Evolutionary conservation across 2,329 filamentous ascomycete species (phyloP).

Genomic region (Lizonia empirigonia): DNA sequence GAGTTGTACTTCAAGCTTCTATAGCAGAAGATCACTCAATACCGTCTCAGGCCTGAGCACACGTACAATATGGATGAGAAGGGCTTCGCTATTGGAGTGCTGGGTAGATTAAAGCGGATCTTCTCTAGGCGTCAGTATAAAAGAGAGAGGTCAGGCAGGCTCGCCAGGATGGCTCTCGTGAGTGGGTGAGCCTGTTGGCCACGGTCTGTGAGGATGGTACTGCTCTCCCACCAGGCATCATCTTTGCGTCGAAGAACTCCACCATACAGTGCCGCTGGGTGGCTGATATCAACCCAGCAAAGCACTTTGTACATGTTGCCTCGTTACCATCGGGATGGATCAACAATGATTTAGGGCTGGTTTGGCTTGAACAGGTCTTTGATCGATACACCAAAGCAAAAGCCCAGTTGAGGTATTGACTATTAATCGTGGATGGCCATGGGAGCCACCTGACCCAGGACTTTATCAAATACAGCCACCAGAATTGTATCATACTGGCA

Average conservation of each 20-base stretch:
- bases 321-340: slow-evolving; percentile 20
- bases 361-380: too few relatives aligned
- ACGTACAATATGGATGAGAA: too few relatives aligned
- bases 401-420: background rate
- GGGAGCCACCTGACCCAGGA: slow-evolving; percentile 36
- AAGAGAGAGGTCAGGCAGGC: background rate
- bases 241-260: slow-evolving; percentile 12
- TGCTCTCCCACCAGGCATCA: slow-evolving; percentile 10
- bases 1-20: too few relatives aligned
- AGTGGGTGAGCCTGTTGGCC: slow-evolving; percentile 15
- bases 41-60: too few relatives aligned
- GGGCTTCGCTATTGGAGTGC: too few relatives aligned
- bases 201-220: slow-evolving; percentile 15
- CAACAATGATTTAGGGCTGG: slow-evolving; percentile 14
- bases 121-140: background rate
- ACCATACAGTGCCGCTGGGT: slow-evolving; percentile 6
- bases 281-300: slow-evolving; percentile 1
- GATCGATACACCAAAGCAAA: too few relatives aligned
- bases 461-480: slow-evolving; percentile 44
- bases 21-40: too few relatives aligned
- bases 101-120: too few relatives aligned
- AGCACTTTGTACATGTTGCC: slow-evolving; percentile 6
- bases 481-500: slow-evolving; percentile 40
- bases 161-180: background rate
- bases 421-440: slow-evolving; percentile 18